Percentiles rank a stretch among this genome's conserved stretches.
These are phyloP conservation scores for Colletotrichum paranaense DNA, from an alignment of 2,329 filamentous ascomycete genomes.

Conservation along the genomic window DNA sequence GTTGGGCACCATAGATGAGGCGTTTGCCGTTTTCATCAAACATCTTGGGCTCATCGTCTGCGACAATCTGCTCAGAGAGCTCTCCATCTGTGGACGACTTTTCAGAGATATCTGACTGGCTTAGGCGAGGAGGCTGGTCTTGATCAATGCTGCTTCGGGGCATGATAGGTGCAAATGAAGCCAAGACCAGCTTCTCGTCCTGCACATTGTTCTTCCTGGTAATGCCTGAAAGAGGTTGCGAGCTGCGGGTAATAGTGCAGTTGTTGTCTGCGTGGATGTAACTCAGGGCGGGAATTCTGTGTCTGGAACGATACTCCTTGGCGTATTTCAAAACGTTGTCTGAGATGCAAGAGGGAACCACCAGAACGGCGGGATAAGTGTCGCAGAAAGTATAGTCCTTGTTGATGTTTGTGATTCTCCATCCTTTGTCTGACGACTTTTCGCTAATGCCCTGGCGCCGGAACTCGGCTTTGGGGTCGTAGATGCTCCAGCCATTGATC, in stretches of 20 bases:
- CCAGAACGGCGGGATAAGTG: conserved; percentile 88
- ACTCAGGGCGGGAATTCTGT: conserved; percentile 87
- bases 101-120: conserved; percentile 61
- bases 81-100: conserved; percentile 56
- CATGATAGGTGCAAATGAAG: conserved; percentile 84
- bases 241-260: conserved; percentile 94
- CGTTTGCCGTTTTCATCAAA: conserved; percentile 71
- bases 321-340: conserved; percentile 97
- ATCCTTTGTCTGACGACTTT: conserved; percentile 81
- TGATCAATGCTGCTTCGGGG: conserved; percentile 47
- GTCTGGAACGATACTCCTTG: conserved; percentile 86
- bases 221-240: conserved; percentile 89
- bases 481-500: conserved; percentile 84
- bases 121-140: conserved; percentile 57
- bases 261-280: conserved; percentile 98
- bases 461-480: conserved; percentile 88
- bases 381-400: conserved; percentile 89
- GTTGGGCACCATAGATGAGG: conserved; percentile 88
- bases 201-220: conserved; percentile 91
- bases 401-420: conserved; percentile 93
- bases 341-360: conserved; percentile 90
- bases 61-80: conserved; percentile 66
- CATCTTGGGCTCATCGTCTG: conserved; percentile 55
- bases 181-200: conserved; percentile 91
- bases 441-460: conserved; percentile 87